phyloP scores from a whole-genome alignment of 2,329 filamentous ascomycete genomes.

The Blastomyces gilchristii region DNA sequence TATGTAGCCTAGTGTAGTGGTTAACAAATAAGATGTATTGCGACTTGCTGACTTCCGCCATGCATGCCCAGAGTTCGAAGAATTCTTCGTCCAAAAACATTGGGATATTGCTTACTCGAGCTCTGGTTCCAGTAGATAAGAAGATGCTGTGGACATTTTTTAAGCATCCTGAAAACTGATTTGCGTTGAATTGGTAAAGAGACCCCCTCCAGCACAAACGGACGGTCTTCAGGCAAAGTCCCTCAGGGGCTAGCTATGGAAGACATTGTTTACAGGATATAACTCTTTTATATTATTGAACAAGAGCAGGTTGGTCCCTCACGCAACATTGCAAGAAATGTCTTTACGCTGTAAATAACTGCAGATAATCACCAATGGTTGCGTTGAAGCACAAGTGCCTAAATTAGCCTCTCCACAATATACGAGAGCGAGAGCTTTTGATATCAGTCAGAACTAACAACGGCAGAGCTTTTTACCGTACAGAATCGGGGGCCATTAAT shows the following conservation, averaged over 20 bases:
- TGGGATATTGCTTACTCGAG: neutral
- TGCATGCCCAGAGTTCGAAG: neutral
- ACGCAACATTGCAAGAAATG: neutral
- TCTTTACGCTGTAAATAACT: neutral
- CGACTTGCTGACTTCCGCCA: neutral
- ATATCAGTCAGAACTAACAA: no score
- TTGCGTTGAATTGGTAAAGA: neutral
- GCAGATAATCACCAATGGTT: neutral
- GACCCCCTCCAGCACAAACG: neutral
- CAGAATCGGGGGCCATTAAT: no score
- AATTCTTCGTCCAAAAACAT: neutral
- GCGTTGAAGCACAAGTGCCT: neutral
- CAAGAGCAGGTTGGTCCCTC: neutral
- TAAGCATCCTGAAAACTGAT: neutral
- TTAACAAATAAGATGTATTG: neutral
- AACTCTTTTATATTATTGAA: neutral
- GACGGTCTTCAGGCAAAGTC: neutral
- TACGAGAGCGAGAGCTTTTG: no score
- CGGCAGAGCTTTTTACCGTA: no score
- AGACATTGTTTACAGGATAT: neutral
- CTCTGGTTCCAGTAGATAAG: neutral
- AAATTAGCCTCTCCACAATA: no score
- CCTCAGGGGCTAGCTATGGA: neutral
- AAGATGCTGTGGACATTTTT: neutral
- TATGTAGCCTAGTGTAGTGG: neutral